Conservation (phyloP, 768 basidiomycete species). For the Boletales sp. region DNA sequence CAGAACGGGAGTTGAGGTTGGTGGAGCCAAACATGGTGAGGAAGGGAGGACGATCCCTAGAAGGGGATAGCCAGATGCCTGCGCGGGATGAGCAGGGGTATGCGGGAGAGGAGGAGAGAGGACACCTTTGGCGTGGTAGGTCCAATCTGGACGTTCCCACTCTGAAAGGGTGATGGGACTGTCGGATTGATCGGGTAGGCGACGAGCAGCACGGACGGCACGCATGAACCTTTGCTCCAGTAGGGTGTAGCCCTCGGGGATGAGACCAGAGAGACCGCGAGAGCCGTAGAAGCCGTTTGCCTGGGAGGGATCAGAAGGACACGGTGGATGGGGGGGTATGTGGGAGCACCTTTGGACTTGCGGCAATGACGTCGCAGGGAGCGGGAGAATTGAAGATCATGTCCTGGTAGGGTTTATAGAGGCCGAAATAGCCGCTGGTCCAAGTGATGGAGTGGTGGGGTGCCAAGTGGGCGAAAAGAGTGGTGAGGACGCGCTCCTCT, state of each 20-base stretch:
- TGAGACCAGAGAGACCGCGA: constrained; percentile 82
- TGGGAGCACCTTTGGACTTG: constrained; percentile 72
- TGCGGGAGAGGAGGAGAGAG: not conserved
- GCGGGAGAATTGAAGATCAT: constrained; percentile 58
- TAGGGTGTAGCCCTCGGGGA: constrained; percentile 93
- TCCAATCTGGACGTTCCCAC: constrained; percentile 90
- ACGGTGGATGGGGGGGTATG: not conserved
- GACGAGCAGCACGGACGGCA: constrained; percentile 50
- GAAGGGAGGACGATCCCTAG: constrained; percentile 46
- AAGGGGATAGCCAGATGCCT: constrained; percentile 86
- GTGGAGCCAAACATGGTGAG: constrained; percentile 92
- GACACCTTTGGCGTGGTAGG: constrained; percentile 96
- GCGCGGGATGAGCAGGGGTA: not conserved
- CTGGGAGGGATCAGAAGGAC: constrained; percentile 36
- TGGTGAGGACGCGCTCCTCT: constrained; percentile 64
- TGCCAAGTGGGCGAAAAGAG: constrained; percentile 54
- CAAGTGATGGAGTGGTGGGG: constrained; percentile 49
- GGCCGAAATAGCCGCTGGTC: constrained; percentile 94
- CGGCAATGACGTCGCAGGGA: constrained; percentile 72
- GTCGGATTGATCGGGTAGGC: constrained; percentile 23
- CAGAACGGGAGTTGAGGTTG: constrained; percentile 89
- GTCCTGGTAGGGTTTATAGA: constrained; percentile 77
- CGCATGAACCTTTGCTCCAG: constrained; percentile 82
- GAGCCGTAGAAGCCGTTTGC: constrained; percentile 97
- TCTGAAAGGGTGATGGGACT: constrained; percentile 71